Percentiles rank a stretch among this genome's conserved stretches.
These are phyloP conservation scores for Ceriops decandra DNA, from an alignment of 345 rosid species.

Conservation along the genomic window DNA sequence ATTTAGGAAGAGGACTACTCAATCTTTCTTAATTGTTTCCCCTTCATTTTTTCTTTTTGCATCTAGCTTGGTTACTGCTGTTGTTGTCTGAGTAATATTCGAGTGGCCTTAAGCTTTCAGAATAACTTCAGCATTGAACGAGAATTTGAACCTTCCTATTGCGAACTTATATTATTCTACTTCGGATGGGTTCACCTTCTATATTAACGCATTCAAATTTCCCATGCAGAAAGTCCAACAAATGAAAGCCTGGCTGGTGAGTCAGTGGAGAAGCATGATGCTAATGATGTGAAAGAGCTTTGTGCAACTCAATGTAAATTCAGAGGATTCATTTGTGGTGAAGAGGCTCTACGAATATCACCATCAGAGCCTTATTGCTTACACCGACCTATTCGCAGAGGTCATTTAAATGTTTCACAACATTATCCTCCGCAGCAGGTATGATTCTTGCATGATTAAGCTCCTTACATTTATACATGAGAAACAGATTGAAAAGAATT, in stretches of 20 bases:
- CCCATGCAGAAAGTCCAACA: conserved; percentile 46
- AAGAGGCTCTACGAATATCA: conserved; percentile 76
- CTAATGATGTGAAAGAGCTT: conserved; percentile 29
- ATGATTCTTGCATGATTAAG: conserved; percentile 8
- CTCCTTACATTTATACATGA: neutral
- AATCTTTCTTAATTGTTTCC: too few relatives aligned
- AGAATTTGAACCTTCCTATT: neutral
- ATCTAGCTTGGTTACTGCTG: neutral
- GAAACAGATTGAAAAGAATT: conserved; percentile 1
- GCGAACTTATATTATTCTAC: neutral
- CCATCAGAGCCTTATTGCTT: conserved; percentile 74
- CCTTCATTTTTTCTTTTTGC: too few relatives aligned
- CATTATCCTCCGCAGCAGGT: conserved; percentile 87
- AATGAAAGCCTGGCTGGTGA: conserved; percentile 33
- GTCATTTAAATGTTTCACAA: conserved; percentile 82
- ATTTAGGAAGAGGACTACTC: too few relatives aligned
- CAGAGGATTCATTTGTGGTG: conserved; percentile 63
- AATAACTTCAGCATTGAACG: neutral
- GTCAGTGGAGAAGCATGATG: conserved; percentile 32
- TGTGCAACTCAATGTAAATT: conserved; percentile 42
- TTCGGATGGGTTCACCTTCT: neutral
- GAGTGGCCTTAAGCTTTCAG: neutral
- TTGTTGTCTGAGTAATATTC: neutral
- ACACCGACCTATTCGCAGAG: conserved; percentile 81
- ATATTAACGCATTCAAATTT: conserved; percentile 1